Percentiles rank a stretch among this genome's conserved stretches.
Evolutionary conservation across 2,329 filamentous ascomycete genomes (phyloP).

Genomic region (Paraphaeosphaeria minitans): DNA sequence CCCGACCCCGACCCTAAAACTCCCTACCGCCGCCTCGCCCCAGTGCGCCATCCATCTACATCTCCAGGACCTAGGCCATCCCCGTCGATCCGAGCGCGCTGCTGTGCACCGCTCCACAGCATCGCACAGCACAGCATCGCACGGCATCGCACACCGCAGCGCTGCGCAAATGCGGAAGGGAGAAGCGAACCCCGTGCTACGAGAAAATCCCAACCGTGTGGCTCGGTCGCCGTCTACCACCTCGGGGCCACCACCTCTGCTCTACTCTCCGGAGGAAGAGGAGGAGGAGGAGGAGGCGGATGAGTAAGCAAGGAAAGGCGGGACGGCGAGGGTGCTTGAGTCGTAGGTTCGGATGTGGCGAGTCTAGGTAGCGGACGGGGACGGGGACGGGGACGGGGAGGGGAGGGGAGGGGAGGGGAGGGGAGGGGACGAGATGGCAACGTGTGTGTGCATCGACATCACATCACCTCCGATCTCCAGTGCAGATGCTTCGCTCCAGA

Average conservation of each 20-base stretch:
- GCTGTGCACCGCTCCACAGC: background rate
- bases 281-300: background rate
- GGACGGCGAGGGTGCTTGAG: no score
- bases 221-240: background rate
- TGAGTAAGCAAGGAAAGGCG: background rate
- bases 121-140: background rate
- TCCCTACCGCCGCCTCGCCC: background rate
- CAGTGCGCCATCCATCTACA: conserved; percentile 1
- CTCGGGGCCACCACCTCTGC: background rate
- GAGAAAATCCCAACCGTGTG: background rate
- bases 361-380: no score
- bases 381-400: no score
- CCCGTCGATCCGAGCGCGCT: background rate
- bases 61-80: no score
- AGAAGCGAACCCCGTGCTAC: conserved; percentile 21
- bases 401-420: no score
- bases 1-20: no score
- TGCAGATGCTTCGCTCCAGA: no score
- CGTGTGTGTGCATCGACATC: no score
- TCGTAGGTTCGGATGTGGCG: no score
- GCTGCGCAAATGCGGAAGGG: conserved; percentile 18
- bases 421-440: no score
- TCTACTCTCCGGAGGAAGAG: background rate
- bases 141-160: conserved; percentile 1
- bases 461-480: no score